These are phyloP conservation scores for Stachybotrys chlorohalonatus DNA, from an alignment of 2,329 filamentous ascomycete species.

Conservation along the genomic window DNA sequence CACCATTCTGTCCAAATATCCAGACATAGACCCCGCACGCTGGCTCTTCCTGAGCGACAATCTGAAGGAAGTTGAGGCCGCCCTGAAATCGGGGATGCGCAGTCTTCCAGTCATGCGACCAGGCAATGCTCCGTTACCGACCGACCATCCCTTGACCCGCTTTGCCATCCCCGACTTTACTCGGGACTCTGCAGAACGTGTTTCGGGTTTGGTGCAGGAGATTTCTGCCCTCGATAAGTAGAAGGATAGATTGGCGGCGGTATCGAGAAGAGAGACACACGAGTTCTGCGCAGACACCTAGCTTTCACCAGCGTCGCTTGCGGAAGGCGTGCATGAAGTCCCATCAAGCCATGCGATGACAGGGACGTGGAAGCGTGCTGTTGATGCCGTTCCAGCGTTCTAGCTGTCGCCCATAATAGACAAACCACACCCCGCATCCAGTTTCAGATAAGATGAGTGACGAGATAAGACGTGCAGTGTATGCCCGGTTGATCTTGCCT, in stretches of 20 bases:
- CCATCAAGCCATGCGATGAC: neutral
- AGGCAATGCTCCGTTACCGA: slow-evolving; percentile 57
- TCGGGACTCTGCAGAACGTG: slow-evolving; percentile 11
- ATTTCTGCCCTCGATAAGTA: neutral
- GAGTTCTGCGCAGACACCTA: no score
- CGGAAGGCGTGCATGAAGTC: no score
- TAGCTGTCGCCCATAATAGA: neutral
- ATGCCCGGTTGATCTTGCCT: neutral
- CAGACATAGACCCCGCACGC: slow-evolving; percentile 35
- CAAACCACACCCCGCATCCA: neutral
- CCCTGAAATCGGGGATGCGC: slow-evolving; percentile 52
- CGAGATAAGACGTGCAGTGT: neutral
- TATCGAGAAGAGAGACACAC: no score
- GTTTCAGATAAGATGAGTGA: neutral
- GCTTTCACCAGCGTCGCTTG: no score
- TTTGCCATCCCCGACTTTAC: slow-evolving; percentile 26
- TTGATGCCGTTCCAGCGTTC: neutral
- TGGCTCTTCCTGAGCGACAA: slow-evolving; percentile 82
- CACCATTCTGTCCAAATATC: slow-evolving; percentile 42
- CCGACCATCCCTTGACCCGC: slow-evolving; percentile 29
- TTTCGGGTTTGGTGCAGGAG: neutral
- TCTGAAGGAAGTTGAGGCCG: slow-evolving; percentile 57
- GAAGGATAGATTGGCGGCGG: neutral
- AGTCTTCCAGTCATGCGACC: slow-evolving; percentile 55
- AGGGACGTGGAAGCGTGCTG: neutral